Percentiles rank a stretch among this genome's conserved stretches.
Evolutionary conservation across 2,329 filamentous ascomycete genomes (phyloP).

Genomic region (Colletotrichum noveboracense): DNA sequence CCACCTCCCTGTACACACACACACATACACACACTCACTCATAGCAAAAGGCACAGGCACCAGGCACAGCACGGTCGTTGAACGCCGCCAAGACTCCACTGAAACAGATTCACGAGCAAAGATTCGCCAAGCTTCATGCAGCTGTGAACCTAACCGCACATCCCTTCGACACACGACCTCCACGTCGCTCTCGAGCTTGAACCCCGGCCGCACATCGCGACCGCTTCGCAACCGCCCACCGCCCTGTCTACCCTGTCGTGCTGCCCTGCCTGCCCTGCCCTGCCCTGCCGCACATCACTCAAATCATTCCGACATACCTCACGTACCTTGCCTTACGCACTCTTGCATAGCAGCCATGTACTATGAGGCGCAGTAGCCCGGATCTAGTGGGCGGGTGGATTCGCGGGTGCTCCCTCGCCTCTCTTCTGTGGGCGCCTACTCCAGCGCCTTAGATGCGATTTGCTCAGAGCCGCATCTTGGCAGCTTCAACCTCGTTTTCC

Average conservation of each 20-base stretch:
- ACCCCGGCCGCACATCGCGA: not conserved
- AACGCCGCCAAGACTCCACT: constrained; percentile 10
- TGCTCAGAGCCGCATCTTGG: constrained; percentile 9
- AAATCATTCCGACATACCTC: not conserved
- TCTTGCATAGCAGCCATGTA: not conserved
- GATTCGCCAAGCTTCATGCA: constrained; percentile 22
- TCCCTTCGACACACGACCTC: not conserved
- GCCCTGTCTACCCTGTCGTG: not conserved
- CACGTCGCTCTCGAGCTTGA: not conserved
- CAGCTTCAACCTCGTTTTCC: not conserved
- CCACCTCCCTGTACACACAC: not conserved
- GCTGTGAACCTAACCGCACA: not conserved
- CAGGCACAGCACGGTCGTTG: constrained; percentile 16
- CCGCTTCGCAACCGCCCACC: not conserved
- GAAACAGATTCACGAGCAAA: constrained; percentile 17
- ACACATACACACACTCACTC: not conserved
- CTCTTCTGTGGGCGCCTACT: not conserved
- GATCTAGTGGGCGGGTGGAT: not conserved
- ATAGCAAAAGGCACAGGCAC: not conserved
- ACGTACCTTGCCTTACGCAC: not conserved
- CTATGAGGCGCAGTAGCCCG: not conserved
- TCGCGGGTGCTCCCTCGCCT: not conserved
- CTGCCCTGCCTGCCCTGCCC: not conserved
- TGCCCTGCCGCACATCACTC: not conserved
- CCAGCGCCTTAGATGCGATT: constrained; percentile 12